Conservation (phyloP, 352 stramenopile species). For the Pythium pectinolyticum region DNA sequence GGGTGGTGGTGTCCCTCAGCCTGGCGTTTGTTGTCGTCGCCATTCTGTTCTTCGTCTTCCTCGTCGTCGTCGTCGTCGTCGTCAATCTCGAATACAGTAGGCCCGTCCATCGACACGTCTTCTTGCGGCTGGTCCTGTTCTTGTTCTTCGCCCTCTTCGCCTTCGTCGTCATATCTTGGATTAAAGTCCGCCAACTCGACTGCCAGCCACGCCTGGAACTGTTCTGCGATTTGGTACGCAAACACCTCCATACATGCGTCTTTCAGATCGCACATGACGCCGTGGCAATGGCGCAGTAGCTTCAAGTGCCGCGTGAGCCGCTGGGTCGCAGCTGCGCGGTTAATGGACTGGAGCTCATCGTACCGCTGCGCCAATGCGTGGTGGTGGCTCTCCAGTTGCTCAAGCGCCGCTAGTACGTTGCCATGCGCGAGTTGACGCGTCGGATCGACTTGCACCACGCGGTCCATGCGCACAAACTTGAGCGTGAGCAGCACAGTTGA, state of each 20-base stretch:
- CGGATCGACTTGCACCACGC: constrained; percentile 36
- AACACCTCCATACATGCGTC: constrained; percentile 37
- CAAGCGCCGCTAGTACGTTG: constrained; percentile 46
- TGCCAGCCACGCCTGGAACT: constrained; percentile 55
- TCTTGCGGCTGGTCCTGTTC: constrained; percentile 11
- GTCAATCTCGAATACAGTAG: constrained; percentile 15
- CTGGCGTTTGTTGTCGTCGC: no score
- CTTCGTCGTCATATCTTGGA: background rate
- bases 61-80: constrained; percentile 13
- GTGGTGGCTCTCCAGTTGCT: constrained; percentile 39
- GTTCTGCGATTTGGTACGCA: constrained; percentile 50
- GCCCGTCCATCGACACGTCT: background rate
- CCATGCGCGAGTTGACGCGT: constrained; percentile 41
- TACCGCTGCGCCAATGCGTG: constrained; percentile 40
- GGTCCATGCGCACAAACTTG: constrained; percentile 61
- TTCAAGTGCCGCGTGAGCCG: constrained; percentile 62
- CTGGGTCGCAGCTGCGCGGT: constrained; percentile 42
- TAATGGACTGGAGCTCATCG: constrained; percentile 36
- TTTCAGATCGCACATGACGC: constrained; percentile 28
- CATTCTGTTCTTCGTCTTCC: background rate
- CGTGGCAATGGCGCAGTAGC: constrained; percentile 48
- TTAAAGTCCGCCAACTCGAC: background rate
- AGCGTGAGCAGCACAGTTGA: constrained; percentile 44
- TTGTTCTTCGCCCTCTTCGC: constrained; percentile 9
- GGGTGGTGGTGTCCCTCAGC: background rate